Conservation (phyloP, 306 rosid species). For the Corylus heterophylla region DNA sequence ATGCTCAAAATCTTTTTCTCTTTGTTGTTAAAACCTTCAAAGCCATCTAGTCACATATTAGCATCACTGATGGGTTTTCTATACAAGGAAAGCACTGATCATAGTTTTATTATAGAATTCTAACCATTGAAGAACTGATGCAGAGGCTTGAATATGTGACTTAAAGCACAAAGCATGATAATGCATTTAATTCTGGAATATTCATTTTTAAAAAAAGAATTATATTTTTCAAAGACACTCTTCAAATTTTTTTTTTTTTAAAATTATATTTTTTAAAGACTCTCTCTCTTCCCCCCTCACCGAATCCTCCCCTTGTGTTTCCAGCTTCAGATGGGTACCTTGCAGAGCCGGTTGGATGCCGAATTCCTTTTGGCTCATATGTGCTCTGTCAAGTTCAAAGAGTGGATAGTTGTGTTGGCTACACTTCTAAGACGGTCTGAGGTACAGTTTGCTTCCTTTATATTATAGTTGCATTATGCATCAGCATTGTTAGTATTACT, state of each 20-base stretch:
- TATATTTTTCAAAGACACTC: neutral
- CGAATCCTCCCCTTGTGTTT: constrained; percentile 24
- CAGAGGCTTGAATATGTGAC: neutral
- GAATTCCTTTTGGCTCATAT: constrained; percentile 91
- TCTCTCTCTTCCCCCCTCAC: neutral
- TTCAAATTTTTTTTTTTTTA: constrained; percentile 1
- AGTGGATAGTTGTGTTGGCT: constrained; percentile 97
- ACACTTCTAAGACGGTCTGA: constrained; percentile 89
- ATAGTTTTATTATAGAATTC: neutral
- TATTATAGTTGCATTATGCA: neutral
- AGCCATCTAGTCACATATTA: constrained; percentile 20
- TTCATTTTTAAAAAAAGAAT: neutral
- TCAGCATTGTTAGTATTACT: neutral
- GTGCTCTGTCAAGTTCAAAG: constrained; percentile 97
- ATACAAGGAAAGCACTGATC: neutral
- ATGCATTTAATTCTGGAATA: neutral
- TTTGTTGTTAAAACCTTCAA: neutral
- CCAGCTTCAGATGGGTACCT: constrained; percentile 91
- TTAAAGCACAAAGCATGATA: neutral
- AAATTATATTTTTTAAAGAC: neutral
- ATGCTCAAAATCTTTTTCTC: constrained; percentile 9
- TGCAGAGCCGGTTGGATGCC: constrained; percentile 94
- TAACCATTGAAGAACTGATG: neutral
- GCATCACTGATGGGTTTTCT: neutral
- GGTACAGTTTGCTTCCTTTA: constrained; percentile 46